A percentile compares a stretch with the other conserved stretches of the same genome.
Conservation (phyloP, 106 monocot genomes). For the Allium cepa region DNA sequence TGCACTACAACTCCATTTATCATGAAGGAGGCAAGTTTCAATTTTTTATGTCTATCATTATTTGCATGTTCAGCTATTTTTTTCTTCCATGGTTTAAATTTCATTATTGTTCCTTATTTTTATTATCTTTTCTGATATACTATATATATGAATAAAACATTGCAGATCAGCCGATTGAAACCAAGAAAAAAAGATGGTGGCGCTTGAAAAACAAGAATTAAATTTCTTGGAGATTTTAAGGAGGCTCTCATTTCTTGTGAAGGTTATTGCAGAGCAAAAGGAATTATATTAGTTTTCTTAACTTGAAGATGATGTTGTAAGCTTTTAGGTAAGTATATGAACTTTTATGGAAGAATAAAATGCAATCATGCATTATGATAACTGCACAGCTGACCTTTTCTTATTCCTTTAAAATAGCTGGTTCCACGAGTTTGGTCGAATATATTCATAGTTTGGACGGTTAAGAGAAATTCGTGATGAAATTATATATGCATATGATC, state of each 20-base stretch:
- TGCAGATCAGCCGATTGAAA: slow-evolving; percentile 42
- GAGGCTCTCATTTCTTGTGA: not conserved
- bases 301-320: no score
- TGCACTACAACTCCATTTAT: slow-evolving; percentile 78
- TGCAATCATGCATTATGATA: no score
- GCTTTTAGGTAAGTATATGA: no score
- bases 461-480: no score
- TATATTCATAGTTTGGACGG: no score
- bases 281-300: no score
- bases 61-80: not conserved
- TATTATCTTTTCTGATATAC: not conserved
- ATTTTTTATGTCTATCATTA: not conserved
- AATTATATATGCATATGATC: no score
- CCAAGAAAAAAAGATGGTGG: slow-evolving; percentile 73
- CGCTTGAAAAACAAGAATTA: slow-evolving; percentile 43
- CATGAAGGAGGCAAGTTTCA: slow-evolving; percentile 42
- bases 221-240: not conserved
- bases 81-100: not conserved
- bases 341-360: no score
- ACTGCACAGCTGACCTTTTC: no score
- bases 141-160: no score
- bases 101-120: not conserved
- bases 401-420: no score
- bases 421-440: no score
- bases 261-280: not conserved